phyloP scores from a whole-genome alignment of 192 early-diverging fungal species.

The Coemansia erecta region DNA sequence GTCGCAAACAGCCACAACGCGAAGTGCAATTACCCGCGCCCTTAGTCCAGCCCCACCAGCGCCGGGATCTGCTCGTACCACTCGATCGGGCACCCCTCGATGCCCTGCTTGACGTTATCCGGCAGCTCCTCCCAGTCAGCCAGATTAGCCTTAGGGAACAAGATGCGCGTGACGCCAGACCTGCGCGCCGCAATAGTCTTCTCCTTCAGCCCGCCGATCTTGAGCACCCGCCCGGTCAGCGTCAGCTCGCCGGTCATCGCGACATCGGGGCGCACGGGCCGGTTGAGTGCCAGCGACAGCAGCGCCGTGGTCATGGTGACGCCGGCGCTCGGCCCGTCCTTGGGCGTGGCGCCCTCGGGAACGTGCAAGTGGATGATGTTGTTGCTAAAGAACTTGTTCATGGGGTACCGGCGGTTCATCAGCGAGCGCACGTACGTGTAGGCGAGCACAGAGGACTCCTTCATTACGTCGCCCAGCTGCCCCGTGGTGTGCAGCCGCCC shows the following conservation, averaged over 20 bases:
- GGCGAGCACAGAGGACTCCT: conserved; percentile 91
- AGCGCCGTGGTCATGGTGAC: conserved; percentile 95
- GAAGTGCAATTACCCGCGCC: no score
- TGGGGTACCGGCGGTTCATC: conserved; percentile 69
- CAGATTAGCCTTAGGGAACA: conserved; percentile 87
- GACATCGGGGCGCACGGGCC: conserved; percentile 71
- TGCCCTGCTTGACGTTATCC: conserved; percentile 86
- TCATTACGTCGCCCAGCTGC: conserved; percentile 99
- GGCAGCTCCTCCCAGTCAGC: conserved; percentile 96
- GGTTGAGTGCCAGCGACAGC: conserved; percentile 84
- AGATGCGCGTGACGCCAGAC: conserved; percentile 79
- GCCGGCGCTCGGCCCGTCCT: conserved; percentile 97
- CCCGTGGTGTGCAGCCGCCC: conserved; percentile 83
- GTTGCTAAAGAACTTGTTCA: conserved; percentile 89
- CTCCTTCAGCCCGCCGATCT: conserved; percentile 97
- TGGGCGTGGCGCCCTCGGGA: conserved; percentile 96
- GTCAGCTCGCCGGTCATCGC: conserved; percentile 99
- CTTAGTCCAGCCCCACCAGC: conserved; percentile 41
- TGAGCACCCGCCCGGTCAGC: conserved; percentile 93
- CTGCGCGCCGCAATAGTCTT: conserved; percentile 98
- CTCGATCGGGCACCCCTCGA: conserved; percentile 77
- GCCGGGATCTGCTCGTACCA: conserved; percentile 74
- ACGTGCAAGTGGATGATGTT: conserved; percentile 92
- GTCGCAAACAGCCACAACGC: no score
- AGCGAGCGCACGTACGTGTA: conserved; percentile 95